phyloP scores from a whole-genome alignment of 2,329 filamentous ascomycete species.

The Mariannaea elegans region DNA sequence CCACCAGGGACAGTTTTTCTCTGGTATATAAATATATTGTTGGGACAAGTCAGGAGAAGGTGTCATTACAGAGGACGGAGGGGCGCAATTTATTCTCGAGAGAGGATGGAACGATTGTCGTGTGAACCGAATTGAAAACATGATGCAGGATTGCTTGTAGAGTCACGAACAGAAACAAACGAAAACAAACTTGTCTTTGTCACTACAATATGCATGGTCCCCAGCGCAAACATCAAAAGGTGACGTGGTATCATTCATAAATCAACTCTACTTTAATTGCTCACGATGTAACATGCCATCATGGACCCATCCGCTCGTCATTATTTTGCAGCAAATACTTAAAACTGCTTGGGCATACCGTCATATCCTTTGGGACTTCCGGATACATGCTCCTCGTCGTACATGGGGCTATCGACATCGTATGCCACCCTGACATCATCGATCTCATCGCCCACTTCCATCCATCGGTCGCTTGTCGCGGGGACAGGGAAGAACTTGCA shows the following conservation, averaged over 20 bases:
- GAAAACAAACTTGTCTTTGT: too few relatives aligned
- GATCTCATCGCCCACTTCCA: conserved; percentile 75
- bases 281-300: not conserved
- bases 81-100: too few relatives aligned
- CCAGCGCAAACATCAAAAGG: not conserved
- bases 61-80: too few relatives aligned
- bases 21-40: too few relatives aligned
- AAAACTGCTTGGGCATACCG: conserved; percentile 25
- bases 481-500: conserved; percentile 77
- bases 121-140: too few relatives aligned
- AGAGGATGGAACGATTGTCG: too few relatives aligned
- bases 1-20: too few relatives aligned
- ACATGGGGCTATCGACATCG: conserved; percentile 48
- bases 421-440: conserved; percentile 62
- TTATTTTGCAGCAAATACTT: not conserved
- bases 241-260: conserved; percentile 17
- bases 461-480: conserved; percentile 78
- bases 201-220: too few relatives aligned
- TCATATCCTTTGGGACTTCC: conserved; percentile 24
- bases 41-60: too few relatives aligned
- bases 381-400: conserved; percentile 49
- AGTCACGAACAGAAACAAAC: too few relatives aligned
- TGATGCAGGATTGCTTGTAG: too few relatives aligned
- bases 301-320: not conserved
- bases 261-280: conserved; percentile 3